A percentile compares a stretch with the other conserved stretches of the same genome.
These are phyloP conservation scores for Citrullus amarus DNA, from an alignment of 306 rosid species.

Conservation along the genomic window DNA sequence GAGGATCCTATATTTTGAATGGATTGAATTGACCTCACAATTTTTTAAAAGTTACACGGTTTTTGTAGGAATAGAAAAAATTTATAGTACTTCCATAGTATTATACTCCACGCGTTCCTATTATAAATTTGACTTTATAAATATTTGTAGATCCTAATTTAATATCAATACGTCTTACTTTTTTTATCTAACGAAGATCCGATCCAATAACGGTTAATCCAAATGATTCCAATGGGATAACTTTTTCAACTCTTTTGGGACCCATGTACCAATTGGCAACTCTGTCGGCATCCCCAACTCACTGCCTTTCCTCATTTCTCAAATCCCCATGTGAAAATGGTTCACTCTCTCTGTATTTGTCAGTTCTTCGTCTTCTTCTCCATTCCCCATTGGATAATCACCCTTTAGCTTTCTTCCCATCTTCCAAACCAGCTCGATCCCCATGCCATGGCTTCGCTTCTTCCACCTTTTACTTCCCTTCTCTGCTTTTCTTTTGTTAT, in stretches of 20 bases:
- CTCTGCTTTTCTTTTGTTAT: conserved; percentile 17
- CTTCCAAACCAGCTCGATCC: neutral
- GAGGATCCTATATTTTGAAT: no score
- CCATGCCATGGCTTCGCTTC: conserved; percentile 23
- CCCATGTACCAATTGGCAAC: neutral
- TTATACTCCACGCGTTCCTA: no score
- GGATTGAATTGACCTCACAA: no score
- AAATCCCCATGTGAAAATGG: conserved; percentile 6
- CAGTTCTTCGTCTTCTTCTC: neutral
- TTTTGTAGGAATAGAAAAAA: no score
- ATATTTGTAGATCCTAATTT: no score
- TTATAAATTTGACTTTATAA: no score
- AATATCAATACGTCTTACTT: no score
- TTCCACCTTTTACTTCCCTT: conserved; percentile 21
- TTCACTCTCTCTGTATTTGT: neutral
- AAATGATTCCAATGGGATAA: neutral
- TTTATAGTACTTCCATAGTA: no score
- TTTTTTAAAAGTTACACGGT: no score
- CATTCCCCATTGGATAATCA: neutral
- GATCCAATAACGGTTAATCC: no score
- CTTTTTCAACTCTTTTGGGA: neutral
- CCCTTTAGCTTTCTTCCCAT: neutral
- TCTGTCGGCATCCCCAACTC: neutral
- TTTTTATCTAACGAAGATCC: no score
- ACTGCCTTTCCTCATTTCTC: neutral